Conservation (phyloP, 2,329 filamentous ascomycete genomes). For the Rhexocercosporidium sp. region DNA sequence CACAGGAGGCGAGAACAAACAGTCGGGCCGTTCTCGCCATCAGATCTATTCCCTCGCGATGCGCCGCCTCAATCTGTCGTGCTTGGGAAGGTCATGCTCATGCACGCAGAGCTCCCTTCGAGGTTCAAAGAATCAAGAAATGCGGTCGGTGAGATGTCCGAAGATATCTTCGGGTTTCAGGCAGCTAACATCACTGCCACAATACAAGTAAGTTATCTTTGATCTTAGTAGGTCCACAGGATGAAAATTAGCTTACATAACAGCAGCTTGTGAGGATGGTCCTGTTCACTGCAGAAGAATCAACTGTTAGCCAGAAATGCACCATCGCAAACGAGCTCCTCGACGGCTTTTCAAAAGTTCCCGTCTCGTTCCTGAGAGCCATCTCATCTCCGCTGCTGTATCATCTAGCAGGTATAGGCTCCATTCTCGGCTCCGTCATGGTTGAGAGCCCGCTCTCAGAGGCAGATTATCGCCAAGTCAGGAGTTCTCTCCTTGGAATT, state of each 20-base stretch:
- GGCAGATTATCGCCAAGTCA: constrained; percentile 39
- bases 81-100: constrained; percentile 29
- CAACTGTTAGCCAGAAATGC: constrained; percentile 50
- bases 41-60: constrained; percentile 17
- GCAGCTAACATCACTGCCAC: constrained; percentile 56
- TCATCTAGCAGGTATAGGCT: constrained; percentile 54
- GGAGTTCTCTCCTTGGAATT: constrained; percentile 49
- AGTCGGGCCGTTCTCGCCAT: constrained; percentile 13
- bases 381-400: constrained; percentile 55
- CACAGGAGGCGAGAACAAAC: constrained; percentile 20
- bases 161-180: constrained; percentile 50
- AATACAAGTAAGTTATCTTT: background rate
- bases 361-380: constrained; percentile 50
- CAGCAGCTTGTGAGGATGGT: constrained; percentile 51
- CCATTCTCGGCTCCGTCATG: constrained; percentile 54
- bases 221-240: too few species aligned
- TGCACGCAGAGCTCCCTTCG: constrained; percentile 27
- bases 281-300: constrained; percentile 46
- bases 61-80: constrained; percentile 21
- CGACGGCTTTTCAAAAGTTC: constrained; percentile 50
- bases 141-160: background rate
- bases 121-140: constrained; percentile 27
- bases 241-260: background rate
- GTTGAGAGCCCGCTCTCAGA: constrained; percentile 35
- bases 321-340: constrained; percentile 52